These are phyloP conservation scores for Hordeum vulgare DNA, from an alignment of 176 grass and related monocot species.

Conservation along the genomic window MorexV3_pseudomolecules_assembly NC_058521.1:545054244-545054743, in stretches of 20 bases:
- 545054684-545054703: conserved; percentile 59
- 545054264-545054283: conserved; percentile 91
- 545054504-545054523: conserved; percentile 51
- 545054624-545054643: conserved; percentile 79
- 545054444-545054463: conserved; percentile 73
- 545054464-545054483: conserved; percentile 45
- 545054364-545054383: neutral
- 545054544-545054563: neutral
- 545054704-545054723: conserved; percentile 33
- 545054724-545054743: conserved; percentile 35
- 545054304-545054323: conserved; percentile 90
- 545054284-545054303: conserved; percentile 76
- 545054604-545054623: neutral
- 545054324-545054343: conserved; percentile 45
- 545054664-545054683: conserved; percentile 56
- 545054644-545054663: conserved; percentile 83
- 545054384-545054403: neutral
- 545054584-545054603: neutral
- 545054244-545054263: conserved; percentile 90
- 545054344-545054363: neutral
- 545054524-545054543: conserved; percentile 53
- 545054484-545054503: conserved; percentile 52
- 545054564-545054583: conserved; percentile 3
- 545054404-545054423: neutral
- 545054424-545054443: conserved; percentile 42